Evolutionary conservation across 441 rosid species (phyloP).

Genomic region (Populus hybrid): DNA sequence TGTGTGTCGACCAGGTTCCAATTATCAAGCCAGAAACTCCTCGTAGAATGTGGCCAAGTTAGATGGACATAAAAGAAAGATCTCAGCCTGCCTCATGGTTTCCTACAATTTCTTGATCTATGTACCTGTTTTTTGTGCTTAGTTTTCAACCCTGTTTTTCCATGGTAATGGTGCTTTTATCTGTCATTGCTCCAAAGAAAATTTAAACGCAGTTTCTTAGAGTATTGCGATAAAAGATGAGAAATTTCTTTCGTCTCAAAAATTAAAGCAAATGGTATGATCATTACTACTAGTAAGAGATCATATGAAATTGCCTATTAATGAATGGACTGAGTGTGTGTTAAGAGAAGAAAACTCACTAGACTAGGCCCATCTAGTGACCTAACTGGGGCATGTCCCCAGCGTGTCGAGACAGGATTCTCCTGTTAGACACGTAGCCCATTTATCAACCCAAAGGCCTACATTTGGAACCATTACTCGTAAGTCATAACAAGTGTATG

Average conservation of each 20-base stretch:
- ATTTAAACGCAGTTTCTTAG: background rate
- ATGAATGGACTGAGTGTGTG: background rate
- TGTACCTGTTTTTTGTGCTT: background rate
- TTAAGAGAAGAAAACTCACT: background rate
- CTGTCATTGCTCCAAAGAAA: background rate
- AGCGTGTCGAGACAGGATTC: background rate
- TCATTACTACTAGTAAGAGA: background rate
- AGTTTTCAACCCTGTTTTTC: background rate
- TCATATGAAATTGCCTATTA: background rate
- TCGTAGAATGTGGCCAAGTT: background rate
- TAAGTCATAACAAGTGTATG: background rate
- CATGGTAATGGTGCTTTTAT: background rate
- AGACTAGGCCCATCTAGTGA: background rate
- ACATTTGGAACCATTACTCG: background rate
- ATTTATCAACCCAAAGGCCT: background rate
- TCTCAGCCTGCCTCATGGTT: background rate
- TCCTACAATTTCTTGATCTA: background rate
- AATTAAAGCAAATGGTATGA: background rate
- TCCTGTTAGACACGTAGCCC: background rate
- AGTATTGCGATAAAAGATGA: background rate
- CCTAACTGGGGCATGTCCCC: conserved; percentile 1
- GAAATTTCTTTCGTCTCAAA: background rate
- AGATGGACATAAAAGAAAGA: background rate
- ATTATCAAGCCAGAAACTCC: background rate
- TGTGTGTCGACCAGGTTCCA: background rate